phyloP scores from a whole-genome alignment of 768 basidiomycete species.

The Leucocoprinus leucothites region DNA sequence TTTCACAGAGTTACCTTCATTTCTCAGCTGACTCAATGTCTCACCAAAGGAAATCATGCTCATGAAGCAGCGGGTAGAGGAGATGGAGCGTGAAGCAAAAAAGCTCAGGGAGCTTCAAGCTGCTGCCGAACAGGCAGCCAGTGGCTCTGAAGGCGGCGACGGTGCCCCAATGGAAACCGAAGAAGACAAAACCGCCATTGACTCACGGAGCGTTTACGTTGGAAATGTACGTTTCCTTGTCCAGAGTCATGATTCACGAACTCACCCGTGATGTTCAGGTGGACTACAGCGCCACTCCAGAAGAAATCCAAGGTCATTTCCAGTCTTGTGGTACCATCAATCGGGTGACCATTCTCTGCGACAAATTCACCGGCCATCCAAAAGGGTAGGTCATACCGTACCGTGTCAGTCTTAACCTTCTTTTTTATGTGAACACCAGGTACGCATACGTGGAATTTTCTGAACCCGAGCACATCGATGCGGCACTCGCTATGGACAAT shows the following conservation, averaged over 20 bases:
- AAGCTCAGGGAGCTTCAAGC: constrained; percentile 87
- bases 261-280: constrained; percentile 52
- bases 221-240: constrained; percentile 80
- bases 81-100: constrained; percentile 90
- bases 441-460: constrained; percentile 99
- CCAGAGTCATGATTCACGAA: constrained; percentile 11
- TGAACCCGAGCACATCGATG: constrained; percentile 86
- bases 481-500: constrained; percentile 91
- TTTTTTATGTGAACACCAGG: constrained; percentile 34
- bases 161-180: constrained; percentile 68
- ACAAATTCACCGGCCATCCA: constrained; percentile 99
- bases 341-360: constrained; percentile 97
- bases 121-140: constrained; percentile 58
- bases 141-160: constrained; percentile 41
- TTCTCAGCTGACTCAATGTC: constrained; percentile 9
- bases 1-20: constrained; percentile 14
- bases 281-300: constrained; percentile 95
- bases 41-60: constrained; percentile 77
- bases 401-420: background rate
- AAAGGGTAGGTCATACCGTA: constrained; percentile 67
- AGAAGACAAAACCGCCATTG: constrained; percentile 80
- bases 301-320: constrained; percentile 97
- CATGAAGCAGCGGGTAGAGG: constrained; percentile 90
- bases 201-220: constrained; percentile 87
- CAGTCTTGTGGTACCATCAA: constrained; percentile 98